Evolutionary conservation across 108 stramenopile genomes (phyloP).

Genomic region (Skeletonema tropicum): DNA sequence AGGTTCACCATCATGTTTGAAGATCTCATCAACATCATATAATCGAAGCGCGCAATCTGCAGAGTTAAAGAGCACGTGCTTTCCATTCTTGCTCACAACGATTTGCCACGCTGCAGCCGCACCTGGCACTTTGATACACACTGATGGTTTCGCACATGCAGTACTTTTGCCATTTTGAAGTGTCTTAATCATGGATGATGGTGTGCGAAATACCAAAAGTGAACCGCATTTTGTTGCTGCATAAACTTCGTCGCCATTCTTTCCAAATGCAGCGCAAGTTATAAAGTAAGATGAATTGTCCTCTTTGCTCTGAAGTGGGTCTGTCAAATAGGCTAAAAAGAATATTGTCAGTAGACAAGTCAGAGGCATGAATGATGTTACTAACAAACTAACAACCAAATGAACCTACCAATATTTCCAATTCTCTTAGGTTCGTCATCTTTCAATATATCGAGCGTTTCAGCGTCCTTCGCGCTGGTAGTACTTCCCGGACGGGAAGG

Average conservation of each 20-base stretch:
- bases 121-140: constrained; percentile 54
- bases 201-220: constrained; percentile 59
- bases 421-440: constrained; percentile 3
- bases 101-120: constrained; percentile 63
- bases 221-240: constrained; percentile 63
- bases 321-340: constrained; percentile 3
- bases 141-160: constrained; percentile 7
- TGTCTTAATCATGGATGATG: constrained; percentile 12
- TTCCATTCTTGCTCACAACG: constrained; percentile 68
- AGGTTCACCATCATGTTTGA: constrained; percentile 21
- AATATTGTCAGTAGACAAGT: not conserved
- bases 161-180: constrained; percentile 3
- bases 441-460: constrained; percentile 5
- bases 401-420: constrained; percentile 19
- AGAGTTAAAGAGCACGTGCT: constrained; percentile 66
- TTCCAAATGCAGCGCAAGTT: constrained; percentile 67
- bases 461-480: not conserved
- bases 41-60: constrained; percentile 74
- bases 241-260: constrained; percentile 64
- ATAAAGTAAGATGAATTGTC: constrained; percentile 39
- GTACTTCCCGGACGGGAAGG: not conserved
- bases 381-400: not conserved
- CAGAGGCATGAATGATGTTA: not conserved
- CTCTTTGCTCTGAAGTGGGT: not conserved
- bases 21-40: constrained; percentile 62